Percentiles rank a stretch among this genome's conserved stretches.
Conservation (phyloP, 306 rosid species). For the Cicer chorassanicum region DNA sequence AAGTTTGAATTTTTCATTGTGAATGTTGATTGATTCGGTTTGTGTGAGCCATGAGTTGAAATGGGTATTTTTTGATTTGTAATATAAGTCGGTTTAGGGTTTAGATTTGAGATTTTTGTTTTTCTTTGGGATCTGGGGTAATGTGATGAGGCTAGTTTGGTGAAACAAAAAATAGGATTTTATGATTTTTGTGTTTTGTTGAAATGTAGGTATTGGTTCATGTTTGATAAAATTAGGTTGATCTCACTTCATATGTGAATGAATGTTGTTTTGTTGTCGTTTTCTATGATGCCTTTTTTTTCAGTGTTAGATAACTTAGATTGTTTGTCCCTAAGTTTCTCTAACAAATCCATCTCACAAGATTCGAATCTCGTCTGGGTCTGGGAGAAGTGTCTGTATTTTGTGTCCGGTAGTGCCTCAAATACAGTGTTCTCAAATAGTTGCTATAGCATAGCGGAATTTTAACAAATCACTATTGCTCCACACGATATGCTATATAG, state of each 20-base stretch:
- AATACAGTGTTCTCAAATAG: too few relatives aligned
- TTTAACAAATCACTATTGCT: too few relatives aligned
- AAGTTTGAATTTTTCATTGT: constrained; percentile 16
- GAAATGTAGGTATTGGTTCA: constrained; percentile 9
- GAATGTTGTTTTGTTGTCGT: constrained; percentile 23
- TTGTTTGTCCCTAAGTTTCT: constrained; percentile 18
- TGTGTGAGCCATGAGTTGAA: constrained; percentile 4
- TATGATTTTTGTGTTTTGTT: constrained; percentile 5
- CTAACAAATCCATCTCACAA: neutral
- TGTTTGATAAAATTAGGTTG: constrained; percentile 22
- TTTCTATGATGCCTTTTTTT: neutral
- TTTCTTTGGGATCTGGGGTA: constrained; percentile 42
- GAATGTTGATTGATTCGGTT: constrained; percentile 25
- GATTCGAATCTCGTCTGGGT: too few relatives aligned
- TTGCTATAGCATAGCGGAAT: too few relatives aligned
- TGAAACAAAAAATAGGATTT: constrained; percentile 9
- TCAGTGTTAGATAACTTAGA: neutral
- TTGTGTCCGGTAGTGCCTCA: too few relatives aligned
- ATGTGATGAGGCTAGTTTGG: constrained; percentile 32
- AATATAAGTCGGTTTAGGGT: constrained; percentile 52
- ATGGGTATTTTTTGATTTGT: constrained; percentile 41
- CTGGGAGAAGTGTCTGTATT: too few relatives aligned
- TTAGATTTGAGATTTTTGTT: constrained; percentile 49
- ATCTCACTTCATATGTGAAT: constrained; percentile 31
- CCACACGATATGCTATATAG: too few relatives aligned